Evolutionary conservation across 257 asterid species (phyloP), one percentile per base, ranked within the genome.

Genomic region (Craterostigma plantagineum): DNA sequence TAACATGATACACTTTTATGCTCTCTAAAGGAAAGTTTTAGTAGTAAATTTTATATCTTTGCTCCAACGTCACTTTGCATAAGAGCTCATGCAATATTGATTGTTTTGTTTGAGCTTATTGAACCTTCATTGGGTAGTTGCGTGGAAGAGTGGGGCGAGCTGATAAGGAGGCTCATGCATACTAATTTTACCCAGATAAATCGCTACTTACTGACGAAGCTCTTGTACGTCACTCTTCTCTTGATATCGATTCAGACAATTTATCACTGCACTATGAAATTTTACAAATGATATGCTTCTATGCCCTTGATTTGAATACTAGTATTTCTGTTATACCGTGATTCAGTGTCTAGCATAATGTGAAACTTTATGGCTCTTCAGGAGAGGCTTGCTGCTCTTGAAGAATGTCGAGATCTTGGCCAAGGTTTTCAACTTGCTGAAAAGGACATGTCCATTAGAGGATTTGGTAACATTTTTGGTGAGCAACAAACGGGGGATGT

Each of bases 141-240:
- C 97, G 97, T 41, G 97, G 97, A 60, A 76, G 97, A 59, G 94
- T 86, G 50, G 97, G 97, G 59, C 86, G 94, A 55, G 93, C 97
- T 36, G 94, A 86, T 66, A 86, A 81, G 67, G 97, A 86, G 76
- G 97, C 97, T 56, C 79, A 81, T 64, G 97, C 97, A 41, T 70
- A 60, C 68, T 67, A 81, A 63, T 86, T 81, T 62, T 86, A 78
- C 64, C 87, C 87, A 47, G 93, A 86, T 48, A 86, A 86, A 71
- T 75, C 92, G 7, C 58, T 86, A 53, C 92, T 86, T 55, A 70
- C 97, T 63, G 91, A 86, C 41, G 71, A 65, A 54, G 97, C 97
- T 49, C 85, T 70, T 49, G 97, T 86, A 78, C 41, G 97, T 68
- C 48, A 52, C 52, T 40, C 14, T 42, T 50, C 33, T 35, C 33